Evolutionary conservation across 1,284 basidiomycete genomes (phyloP), one percentile per base, ranked within the genome.

Genomic region (Cutaneotrichosporon dermatis): DNA sequence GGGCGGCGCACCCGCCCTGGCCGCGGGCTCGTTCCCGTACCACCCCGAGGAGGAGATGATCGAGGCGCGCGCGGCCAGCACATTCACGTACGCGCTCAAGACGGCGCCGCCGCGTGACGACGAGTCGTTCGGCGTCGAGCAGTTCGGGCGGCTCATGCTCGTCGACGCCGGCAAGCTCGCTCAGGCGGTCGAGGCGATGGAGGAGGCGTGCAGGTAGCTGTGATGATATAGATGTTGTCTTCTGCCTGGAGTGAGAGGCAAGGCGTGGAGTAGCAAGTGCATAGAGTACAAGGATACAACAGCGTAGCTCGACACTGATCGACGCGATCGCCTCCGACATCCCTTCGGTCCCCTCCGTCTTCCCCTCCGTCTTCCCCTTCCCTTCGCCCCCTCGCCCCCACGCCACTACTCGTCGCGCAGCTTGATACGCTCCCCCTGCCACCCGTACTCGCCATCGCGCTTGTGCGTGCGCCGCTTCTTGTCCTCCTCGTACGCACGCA

Each of bases 1-100:
- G 74, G 63, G 62, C 60, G 49, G 71, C 65, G 48, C 66, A 65
- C 44, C 61, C 63, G 50, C 67, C 68, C 51, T 64, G 67, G 25
- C 65, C 64, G 25, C 79, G 5, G 75, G 77, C 25, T 70, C 70
- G 16, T 89, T 86, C 69, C 79, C 85, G 0, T 94, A 90, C 79
- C 92, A 96, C 72, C 86, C 88, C 0, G 92, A 96, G 74, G 92
- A 95, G 75, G 86, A 87, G 53, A 80, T 82, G 55, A 85, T 92
- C 52, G 82, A 83, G 63, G 78, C 92, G 86, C 79, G 83, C 56
- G 84, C 90, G 0, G 72, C 79, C 0, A 82, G 87, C 63, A 79
- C 82, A 0, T 72, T 86, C 57, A 86, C 88, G 41, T 95, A 87
- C 70, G 67, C 80, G 2, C 88, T 88, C 74, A 83, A 85, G 55